Evolutionary conservation across 305 asterid genomes (phyloP).

Genomic region (Fraxinus velutina): DNA sequence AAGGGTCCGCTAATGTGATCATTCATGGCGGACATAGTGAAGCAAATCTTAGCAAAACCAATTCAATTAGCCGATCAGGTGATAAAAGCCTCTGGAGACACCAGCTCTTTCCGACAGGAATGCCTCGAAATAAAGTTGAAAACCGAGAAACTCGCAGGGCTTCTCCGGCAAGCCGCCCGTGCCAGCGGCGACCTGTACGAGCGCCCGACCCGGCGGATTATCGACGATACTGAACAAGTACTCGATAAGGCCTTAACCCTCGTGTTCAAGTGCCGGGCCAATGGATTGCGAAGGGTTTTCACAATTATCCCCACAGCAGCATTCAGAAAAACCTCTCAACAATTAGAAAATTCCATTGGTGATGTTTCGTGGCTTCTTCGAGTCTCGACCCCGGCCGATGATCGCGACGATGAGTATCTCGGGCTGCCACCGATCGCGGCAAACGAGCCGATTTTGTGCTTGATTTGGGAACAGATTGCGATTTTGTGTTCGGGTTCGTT

Average conservation of each 20-base stretch:
- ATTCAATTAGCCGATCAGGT: slow-evolving; percentile 54
- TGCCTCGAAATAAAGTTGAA: slow-evolving; percentile 43
- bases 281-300: slow-evolving; percentile 45
- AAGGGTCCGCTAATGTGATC: slow-evolving; percentile 37
- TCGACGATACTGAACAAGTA: slow-evolving; percentile 50
- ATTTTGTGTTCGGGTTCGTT: slow-evolving; percentile 40
- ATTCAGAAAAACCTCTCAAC: slow-evolving; percentile 38
- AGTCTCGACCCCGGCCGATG: slow-evolving; percentile 51
- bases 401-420: slow-evolving; percentile 47
- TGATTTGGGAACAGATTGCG: slow-evolving; percentile 64
- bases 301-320: slow-evolving; percentile 49
- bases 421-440: slow-evolving; percentile 61
- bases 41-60: slow-evolving; percentile 50
- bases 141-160: slow-evolving; percentile 44
- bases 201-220: slow-evolving; percentile 61
- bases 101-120: slow-evolving; percentile 38
- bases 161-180: slow-evolving; percentile 64
- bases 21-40: slow-evolving; percentile 61
- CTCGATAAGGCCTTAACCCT: slow-evolving; percentile 52
- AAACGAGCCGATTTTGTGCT: slow-evolving; percentile 53
- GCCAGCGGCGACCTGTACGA: slow-evolving; percentile 56
- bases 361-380: slow-evolving; percentile 64
- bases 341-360: slow-evolving; percentile 56
- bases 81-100: slow-evolving; percentile 36
- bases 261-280: slow-evolving; percentile 47